These are phyloP conservation scores for Phytophthora niederhauseri DNA, from an alignment of 352 stramenopile species.

Conservation along the genomic window DNA sequence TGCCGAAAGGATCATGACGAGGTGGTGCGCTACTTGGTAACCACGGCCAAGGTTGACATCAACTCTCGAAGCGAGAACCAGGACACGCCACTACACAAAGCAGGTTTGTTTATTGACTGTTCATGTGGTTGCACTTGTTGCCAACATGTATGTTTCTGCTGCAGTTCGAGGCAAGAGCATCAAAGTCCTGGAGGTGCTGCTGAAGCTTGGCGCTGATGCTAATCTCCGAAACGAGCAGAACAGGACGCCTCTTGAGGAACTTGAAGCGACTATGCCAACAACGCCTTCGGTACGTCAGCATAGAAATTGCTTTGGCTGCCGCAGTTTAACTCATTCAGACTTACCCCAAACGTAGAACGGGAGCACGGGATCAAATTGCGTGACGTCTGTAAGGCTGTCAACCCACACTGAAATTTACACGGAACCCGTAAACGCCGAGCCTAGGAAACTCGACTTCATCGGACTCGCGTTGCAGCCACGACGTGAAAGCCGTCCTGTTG, in stretches of 20 bases:
- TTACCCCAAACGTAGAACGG: slow-evolving; percentile 7
- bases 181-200: slow-evolving; percentile 58
- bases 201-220: slow-evolving; percentile 66
- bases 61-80: slow-evolving; percentile 69
- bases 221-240: slow-evolving; percentile 77
- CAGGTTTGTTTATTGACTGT: slow-evolving; percentile 36
- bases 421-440: slow-evolving; percentile 6
- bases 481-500: slow-evolving; percentile 3
- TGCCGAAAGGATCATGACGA: slow-evolving; percentile 77
- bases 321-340: background rate
- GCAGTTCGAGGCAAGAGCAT: slow-evolving; percentile 53
- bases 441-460: slow-evolving; percentile 14
- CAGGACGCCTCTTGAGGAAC: slow-evolving; percentile 65
- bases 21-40: slow-evolving; percentile 62
- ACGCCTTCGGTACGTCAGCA: slow-evolving; percentile 37
- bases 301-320: background rate
- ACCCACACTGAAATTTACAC: slow-evolving; percentile 1
- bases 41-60: slow-evolving; percentile 53
- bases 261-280: slow-evolving; percentile 38
- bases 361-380: slow-evolving; percentile 14
- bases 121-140: background rate
- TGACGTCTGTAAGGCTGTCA: slow-evolving; percentile 18
- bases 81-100: slow-evolving; percentile 84
- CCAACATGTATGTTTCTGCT: background rate
- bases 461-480: slow-evolving; percentile 9